Conservation (phyloP, 345 rosid species). For the Pistacia atlantica region DNA sequence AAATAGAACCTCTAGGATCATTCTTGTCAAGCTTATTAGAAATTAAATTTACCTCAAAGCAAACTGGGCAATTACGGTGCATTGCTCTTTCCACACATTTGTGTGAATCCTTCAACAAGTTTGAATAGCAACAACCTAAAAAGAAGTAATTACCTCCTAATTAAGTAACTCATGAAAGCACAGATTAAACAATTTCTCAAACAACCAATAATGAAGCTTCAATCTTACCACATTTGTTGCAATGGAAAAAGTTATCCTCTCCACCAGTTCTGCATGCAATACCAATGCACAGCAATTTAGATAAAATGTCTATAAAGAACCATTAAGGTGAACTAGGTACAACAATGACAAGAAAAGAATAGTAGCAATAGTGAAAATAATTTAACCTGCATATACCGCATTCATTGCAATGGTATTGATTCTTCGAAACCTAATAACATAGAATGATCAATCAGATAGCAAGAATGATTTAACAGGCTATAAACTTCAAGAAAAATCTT, state of each 20-base stretch:
- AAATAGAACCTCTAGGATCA: neutral
- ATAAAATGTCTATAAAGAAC: neutral
- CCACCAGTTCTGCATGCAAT: constrained; percentile 55
- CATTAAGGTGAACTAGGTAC: neutral
- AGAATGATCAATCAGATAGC: neutral
- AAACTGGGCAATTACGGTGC: constrained; percentile 74
- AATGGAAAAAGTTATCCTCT: constrained; percentile 58
- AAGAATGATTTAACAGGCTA: neutral
- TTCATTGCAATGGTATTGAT: constrained; percentile 58
- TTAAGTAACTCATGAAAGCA: constrained; percentile 1
- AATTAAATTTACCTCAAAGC: constrained; percentile 52
- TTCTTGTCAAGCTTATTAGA: neutral
- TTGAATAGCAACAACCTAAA: constrained; percentile 69
- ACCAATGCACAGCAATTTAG: constrained; percentile 18
- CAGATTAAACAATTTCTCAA: neutral
- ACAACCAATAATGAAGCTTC: neutral
- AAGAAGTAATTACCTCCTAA: constrained; percentile 3
- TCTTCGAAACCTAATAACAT: constrained; percentile 48
- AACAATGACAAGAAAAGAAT: neutral
- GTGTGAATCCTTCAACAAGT: constrained; percentile 50
- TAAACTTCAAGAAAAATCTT: neutral
- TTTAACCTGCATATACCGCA: constrained; percentile 65
- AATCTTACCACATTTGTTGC: constrained; percentile 53
- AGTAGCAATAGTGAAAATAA: neutral
- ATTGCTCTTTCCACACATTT: constrained; percentile 66